Conservation (phyloP, 2,329 filamentous ascomycete genomes). For the Aspergillus glaucus region DNA sequence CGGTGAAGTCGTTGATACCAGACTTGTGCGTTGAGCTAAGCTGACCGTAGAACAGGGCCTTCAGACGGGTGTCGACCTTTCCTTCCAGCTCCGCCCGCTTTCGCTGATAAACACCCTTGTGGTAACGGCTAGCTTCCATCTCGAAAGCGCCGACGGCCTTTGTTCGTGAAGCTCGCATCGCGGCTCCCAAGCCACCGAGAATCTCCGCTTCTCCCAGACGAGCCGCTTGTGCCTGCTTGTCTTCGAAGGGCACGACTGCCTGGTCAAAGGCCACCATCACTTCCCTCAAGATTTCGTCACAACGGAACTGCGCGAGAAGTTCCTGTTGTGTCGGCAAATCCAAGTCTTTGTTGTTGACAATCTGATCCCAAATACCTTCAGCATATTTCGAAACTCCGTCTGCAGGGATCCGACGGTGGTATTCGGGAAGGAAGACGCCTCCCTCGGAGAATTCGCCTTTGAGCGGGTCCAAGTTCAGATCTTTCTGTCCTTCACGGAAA, state of each 20-base stretch:
- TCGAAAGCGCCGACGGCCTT: slow-evolving; percentile 81
- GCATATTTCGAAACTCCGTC: slow-evolving; percentile 96
- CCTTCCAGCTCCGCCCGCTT: slow-evolving; percentile 78
- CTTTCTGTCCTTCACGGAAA: slow-evolving; percentile 75
- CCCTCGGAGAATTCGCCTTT: slow-evolving; percentile 67
- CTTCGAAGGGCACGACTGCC: slow-evolving; percentile 75
- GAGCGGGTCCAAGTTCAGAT: slow-evolving; percentile 55
- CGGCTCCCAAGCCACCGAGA: slow-evolving; percentile 65
- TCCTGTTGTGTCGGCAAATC: slow-evolving; percentile 97
- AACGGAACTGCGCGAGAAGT: slow-evolving; percentile 90
- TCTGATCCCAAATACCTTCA: slow-evolving; percentile 94
- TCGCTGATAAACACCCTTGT: slow-evolving; percentile 86
- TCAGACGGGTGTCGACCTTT: slow-evolving; percentile 84
- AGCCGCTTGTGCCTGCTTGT: slow-evolving; percentile 69
- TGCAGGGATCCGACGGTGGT: slow-evolving; percentile 90
- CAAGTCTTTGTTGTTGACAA: slow-evolving; percentile 96
- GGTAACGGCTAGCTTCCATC: slow-evolving; percentile 83
- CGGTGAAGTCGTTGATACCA: slow-evolving; percentile 75
- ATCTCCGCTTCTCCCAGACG: slow-evolving; percentile 68
- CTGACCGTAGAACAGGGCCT: slow-evolving; percentile 82
- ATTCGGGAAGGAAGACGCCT: slow-evolving; percentile 84
- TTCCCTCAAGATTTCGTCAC: slow-evolving; percentile 91
- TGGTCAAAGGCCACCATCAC: slow-evolving; percentile 79
- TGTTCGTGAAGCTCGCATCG: slow-evolving; percentile 64
- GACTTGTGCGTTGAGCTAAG: slow-evolving; percentile 82